Evolutionary conservation across 352 stramenopile genomes (phyloP), one percentile per base, ranked within the genome.

Genomic region (Phytophthora cactorum): DNA sequence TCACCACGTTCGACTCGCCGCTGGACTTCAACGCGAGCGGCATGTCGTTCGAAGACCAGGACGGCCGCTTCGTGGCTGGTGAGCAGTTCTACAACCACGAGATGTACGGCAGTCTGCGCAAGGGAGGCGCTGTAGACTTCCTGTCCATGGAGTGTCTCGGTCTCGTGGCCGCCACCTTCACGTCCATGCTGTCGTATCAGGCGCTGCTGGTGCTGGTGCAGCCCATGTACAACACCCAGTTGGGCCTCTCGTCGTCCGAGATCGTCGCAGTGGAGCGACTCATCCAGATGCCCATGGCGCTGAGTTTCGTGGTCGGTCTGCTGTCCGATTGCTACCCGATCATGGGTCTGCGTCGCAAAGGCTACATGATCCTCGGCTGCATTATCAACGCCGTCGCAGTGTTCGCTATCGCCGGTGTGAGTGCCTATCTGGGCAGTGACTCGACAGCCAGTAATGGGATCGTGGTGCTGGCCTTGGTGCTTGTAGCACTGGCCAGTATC

Each of bases 311-410:
- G 11, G 82, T 97, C 41, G 92, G 92, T 32, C 74, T 98, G 2
- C 61, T 97, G 11, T 96, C 83, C 15, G 91, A 98, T 68, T 97
- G 82, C 52, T 93, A 96, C 63, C 92, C 94, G 34, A 95, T 98
- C 75, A 90, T 91, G 77, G 91, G 92, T 2, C 78, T 94, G 15
- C 90, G 88, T 22, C 83, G 92, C 47, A 97, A 97, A 75, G 85
- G 88, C 11, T 98, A 97, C 75, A 97, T 97, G 77, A 88, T 97
- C 38, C 59, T 96, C 34, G 94, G 94, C 5, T 84, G 74, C 46
- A 68, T 86, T 64, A 66, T 91, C 57, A 91, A 89, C 59, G 84
- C 69, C 29, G 68, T 83, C n/a, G 76, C 71, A 25, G 73, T 91
- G 43, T 81, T 91, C 31, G 54, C 73, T 29, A 86, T 93, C 50